phyloP scores from a whole-genome alignment of 108 stramenopile genomes.

The Asterionellopsis glacialis region DNA sequence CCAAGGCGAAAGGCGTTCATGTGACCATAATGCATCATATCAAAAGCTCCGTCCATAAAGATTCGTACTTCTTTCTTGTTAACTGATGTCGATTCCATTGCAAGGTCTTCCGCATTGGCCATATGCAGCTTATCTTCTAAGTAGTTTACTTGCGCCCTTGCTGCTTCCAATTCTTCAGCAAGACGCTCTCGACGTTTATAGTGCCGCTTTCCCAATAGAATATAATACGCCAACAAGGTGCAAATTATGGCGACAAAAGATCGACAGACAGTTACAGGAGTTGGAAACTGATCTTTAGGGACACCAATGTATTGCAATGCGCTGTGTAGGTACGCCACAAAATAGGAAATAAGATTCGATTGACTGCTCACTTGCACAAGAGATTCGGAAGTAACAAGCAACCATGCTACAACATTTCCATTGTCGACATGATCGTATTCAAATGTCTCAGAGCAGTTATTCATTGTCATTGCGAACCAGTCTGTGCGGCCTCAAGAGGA shows the following conservation, averaged over 20 bases:
- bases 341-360: neutral
- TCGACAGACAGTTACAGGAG: conserved; percentile 2
- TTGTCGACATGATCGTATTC: too few relatives aligned
- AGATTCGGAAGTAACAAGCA: conserved; percentile 1
- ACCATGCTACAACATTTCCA: conserved; percentile 1
- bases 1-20: conserved; percentile 99
- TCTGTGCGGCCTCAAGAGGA: too few relatives aligned
- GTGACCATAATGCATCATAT: conserved; percentile 98
- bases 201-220: conserved; percentile 64
- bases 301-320: neutral
- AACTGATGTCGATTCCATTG: conserved; percentile 2
- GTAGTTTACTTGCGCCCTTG: conserved; percentile 47
- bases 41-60: conserved; percentile 98
- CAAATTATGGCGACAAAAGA: conserved; percentile 23
- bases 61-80: conserved; percentile 66
- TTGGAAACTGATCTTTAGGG: neutral
- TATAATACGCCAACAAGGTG: conserved; percentile 50
- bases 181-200: conserved; percentile 34
- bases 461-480: too few relatives aligned
- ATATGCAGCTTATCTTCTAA: conserved; percentile 55
- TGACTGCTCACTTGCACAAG: neutral
- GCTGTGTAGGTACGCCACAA: neutral
- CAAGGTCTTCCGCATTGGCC: conserved; percentile 3
- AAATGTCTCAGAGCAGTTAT: too few relatives aligned
- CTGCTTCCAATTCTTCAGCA: conserved; percentile 49